phyloP scores from a whole-genome alignment of 225 moss, liverwort and hornwort species.

The Bryum argenteum region DNA sequence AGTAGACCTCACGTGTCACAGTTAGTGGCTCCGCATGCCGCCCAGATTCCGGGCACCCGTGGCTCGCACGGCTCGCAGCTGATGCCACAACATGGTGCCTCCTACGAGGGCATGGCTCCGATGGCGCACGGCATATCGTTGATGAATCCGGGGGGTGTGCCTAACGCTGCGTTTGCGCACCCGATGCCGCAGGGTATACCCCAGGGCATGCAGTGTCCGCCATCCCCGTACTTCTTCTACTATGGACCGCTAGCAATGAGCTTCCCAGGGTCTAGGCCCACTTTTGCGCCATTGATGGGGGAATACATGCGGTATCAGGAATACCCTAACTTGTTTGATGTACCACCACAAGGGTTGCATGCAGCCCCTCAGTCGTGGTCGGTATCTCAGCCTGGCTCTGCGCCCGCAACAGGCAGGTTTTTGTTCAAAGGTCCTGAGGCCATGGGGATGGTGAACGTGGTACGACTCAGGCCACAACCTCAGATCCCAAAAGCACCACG shows the following conservation, averaged over 20 bases:
- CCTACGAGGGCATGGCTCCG: constrained; percentile 51
- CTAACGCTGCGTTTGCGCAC: constrained; percentile 39
- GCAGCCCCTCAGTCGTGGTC: constrained; percentile 39
- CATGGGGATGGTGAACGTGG: constrained; percentile 33
- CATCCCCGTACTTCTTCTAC: constrained; percentile 54
- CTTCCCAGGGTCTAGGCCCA: constrained; percentile 51
- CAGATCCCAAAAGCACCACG: constrained; percentile 24
- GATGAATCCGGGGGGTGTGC: constrained; percentile 32
- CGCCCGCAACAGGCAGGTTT: constrained; percentile 22
- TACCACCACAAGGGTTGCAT: constrained; percentile 49
- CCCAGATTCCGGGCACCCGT: constrained; percentile 38
- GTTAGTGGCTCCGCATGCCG: constrained; percentile 39
- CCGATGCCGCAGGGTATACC: constrained; percentile 49
- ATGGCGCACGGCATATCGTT: constrained; percentile 54
- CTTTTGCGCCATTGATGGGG: constrained; percentile 40
- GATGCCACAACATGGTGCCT: constrained; percentile 35
- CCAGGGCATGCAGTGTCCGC: constrained; percentile 59
- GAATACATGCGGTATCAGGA: constrained; percentile 52
- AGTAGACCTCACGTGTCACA: constrained; percentile 41
- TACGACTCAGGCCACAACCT: constrained; percentile 36
- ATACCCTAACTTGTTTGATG: constrained; percentile 40
- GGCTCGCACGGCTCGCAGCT: constrained; percentile 34
- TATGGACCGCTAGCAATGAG: constrained; percentile 58
- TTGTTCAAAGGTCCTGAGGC: constrained; percentile 25
- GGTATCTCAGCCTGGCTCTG: constrained; percentile 26